Base-by-base conservation (phyloP, 495 filamentous ascomycete genomes). In the Saxophila tyrrhenica region DNA sequence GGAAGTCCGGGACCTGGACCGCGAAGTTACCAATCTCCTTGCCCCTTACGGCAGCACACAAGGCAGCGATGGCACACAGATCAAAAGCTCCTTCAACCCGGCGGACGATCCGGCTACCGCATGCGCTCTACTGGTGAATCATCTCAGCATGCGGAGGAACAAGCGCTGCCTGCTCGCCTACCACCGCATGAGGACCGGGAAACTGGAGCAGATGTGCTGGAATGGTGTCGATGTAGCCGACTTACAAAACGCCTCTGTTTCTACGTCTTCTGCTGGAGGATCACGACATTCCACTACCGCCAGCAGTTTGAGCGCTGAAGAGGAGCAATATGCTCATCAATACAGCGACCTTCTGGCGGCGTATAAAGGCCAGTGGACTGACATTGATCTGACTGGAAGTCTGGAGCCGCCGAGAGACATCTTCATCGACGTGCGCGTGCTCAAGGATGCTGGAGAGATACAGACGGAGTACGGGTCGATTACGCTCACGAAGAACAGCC, bases 401-500 rank as follows among this genome's bases (percentile, higher is more conserved):
- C 75, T 99, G 66, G 90, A 97, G 65, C 94, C 94, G 32, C 92
- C 94, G 25, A 81, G 78, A 65, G 94, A 99, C 72, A 70, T 99
- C 49, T 99, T 99, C 66, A 94, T 99, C 66, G 94, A 99, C 70
- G 94, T 99, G 48, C 74, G 94, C 51, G 94, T 97, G 50, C 69
- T 99, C 57, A 95, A 92, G 66, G 92, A 99, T 73, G 94, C 91
- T 42, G 94, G 94, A 22, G 92, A 97, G 74, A 95, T 99, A 58
- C 92, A 99, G 72, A 99, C 94, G 11, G 94, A 99, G 73, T 99
- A 97, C 69, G 94, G 94, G 88, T 96, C 89, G 17, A 96, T 99
- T 62, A 96, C 86, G 55, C 76, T 99, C 68, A 96, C 87, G 29
- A 97, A 95, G 69, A 97, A 97, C 64, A 95, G 89, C 64, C 94